Base-by-base conservation (phyloP, 495 filamentous ascomycete genomes). In the Penicillium egyptiacum region DNA sequence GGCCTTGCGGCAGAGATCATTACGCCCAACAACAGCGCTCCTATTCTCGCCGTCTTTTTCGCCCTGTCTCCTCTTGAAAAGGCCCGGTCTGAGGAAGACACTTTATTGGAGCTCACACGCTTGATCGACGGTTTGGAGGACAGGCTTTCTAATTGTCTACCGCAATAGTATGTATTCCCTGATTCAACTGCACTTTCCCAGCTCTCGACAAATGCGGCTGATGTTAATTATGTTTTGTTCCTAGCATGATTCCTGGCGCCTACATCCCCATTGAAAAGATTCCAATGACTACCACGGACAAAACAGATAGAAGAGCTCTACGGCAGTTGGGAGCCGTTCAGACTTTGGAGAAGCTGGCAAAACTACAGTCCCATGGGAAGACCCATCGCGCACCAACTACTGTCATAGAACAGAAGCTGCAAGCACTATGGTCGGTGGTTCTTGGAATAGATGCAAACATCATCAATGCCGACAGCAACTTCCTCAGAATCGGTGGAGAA, bases 71-170 rank as follows among this genome's bases (percentile, higher is more conserved):
- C 2, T 11, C 10, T 4, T 12, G 11, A 10, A 14, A 4, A 12
- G 31, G 31, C 31, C 0, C 11, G 4, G 11, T 33, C 31, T 10
- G 31, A 33, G 31, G 31, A 33, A 33, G 31, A 33, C 11, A 33
- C 10, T 33, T 33, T 33, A 33, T 33, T 11, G 31, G 14, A 33
- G n/a, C 77, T 74, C 30, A 73, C 62, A 10, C 62, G 62, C 42
- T 22, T 42, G 10, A 42, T 42, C 8, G 40, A 42, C 2, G 40
- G 40, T 2, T 42, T 42, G 40, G 40, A 22, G 5, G 40, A 42
- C 2, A 42, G 40, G 17, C 40, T 42, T 11, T 42, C 40, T 4
- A 12, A 42, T 16, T 11, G 40, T 42, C 7, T 42, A 4, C 40
- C 40, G 9, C 40, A 42, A 19, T 42, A 42, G 40, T 42, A 42